Base-by-base conservation (phyloP, 2,329 filamentous ascomycete species). In the Epicoccum sorghinum region DNA sequence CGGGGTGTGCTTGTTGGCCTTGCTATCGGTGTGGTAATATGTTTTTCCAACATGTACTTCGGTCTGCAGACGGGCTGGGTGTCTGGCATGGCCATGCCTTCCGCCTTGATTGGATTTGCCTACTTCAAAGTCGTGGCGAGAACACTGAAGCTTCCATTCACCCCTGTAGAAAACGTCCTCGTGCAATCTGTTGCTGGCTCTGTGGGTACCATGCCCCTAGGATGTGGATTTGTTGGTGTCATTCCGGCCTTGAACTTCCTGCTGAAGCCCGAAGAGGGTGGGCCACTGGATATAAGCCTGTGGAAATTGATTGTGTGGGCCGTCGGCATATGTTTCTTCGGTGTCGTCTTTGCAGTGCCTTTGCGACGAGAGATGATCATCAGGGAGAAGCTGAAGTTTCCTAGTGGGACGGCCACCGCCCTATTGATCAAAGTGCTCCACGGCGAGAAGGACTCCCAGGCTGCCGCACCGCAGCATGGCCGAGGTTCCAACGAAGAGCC, bases 41-140 rank as follows among this genome's bases (percentile, higher is more conserved):
- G 90, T 71, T 96, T 96, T 73, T 96, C 91, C 47, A 99, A 99
- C 72, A 97, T 96, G 81, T 99, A 98, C 75, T 99, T 99, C 73
- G 95, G 95, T n/a, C 81, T 99, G 29, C 95, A 98, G 77, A 96
- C 91, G 25, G 87, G 87, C 61, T 90, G 87, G 87, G 84, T 90
- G 33, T 86, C 88, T 67, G 90, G 91, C 63, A 98, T 99, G 95
- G 90, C 91, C 13, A 97, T 99, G 92, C 95, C 95, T 0, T 90
- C 92, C 1, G 95, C 92, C 22, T 80, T 99, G 55, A 91, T 99
- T 70, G 93, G 95, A 2, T 98, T 97, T 71, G 93, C 92, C 9
- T 89, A 96, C 64, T 99, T 99, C 81, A 91, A 90, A 68, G 82
- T 88, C 5, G 75, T 97, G 1, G 84, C 89, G 0, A 85, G 84